Percentiles rank a stretch among this genome's conserved stretches.
These are phyloP conservation scores for Mimosa bimucronata DNA, from an alignment of 306 rosid species.

Conservation along the genomic window DNA sequence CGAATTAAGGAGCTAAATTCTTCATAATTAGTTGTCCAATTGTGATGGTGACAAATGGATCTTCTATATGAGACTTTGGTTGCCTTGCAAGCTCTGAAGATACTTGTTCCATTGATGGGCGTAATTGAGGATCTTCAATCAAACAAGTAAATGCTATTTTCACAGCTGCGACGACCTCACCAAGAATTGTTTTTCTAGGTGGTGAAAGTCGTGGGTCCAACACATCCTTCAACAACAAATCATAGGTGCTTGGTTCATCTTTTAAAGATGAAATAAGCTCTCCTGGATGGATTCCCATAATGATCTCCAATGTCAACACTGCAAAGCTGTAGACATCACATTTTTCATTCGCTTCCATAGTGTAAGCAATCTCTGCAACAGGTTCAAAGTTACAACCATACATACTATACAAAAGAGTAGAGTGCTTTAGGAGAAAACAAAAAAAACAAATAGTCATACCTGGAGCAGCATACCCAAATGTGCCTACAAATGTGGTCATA, in stretches of 20 bases:
- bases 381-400: neutral
- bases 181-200: neutral
- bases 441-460: neutral
- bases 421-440: neutral
- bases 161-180: neutral
- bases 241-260: neutral
- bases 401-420: neutral
- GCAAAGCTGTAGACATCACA: slow-evolving; percentile 14
- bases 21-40: too few species aligned
- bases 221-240: neutral
- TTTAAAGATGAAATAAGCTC: neutral
- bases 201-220: slow-evolving; percentile 23
- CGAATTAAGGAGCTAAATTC: too few species aligned
- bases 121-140: neutral
- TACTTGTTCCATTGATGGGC: slow-evolving; percentile 35
- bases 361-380: slow-evolving; percentile 14
- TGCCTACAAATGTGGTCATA: slow-evolving; percentile 23
- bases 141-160: slow-evolving; percentile 23
- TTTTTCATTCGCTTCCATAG: too few species aligned
- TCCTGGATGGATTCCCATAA: slow-evolving; percentile 2
- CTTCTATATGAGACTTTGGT: too few species aligned
- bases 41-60: too few species aligned
- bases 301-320: neutral
- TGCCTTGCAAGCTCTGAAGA: too few species aligned
- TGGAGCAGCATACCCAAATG: slow-evolving; percentile 33